Percentiles rank a stretch among this genome's conserved stretches.
These are phyloP conservation scores for Pistacia atlantica DNA, from an alignment of 345 rosid genomes.

Conservation along the genomic window DNA sequence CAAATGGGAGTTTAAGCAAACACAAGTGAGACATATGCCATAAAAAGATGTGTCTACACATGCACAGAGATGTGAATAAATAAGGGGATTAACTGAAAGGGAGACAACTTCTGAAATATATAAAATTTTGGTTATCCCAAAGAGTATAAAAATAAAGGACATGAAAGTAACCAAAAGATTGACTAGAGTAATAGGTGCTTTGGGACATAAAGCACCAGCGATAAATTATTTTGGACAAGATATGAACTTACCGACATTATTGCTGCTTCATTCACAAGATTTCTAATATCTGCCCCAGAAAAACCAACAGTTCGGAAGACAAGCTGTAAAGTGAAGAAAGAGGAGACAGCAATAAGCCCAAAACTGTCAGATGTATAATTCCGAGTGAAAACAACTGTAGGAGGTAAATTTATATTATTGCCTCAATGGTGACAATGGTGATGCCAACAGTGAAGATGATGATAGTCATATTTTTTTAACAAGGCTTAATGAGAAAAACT, in stretches of 20 bases:
- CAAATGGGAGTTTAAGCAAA: neutral
- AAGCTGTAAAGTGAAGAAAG: conserved; percentile 51
- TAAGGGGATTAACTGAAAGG: neutral
- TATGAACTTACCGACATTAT: conserved; percentile 85
- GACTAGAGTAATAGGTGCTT: neutral
- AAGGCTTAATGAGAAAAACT: neutral
- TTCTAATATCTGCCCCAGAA: conserved; percentile 95
- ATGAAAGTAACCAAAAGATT: conserved; percentile 4
- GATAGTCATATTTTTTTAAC: neutral
- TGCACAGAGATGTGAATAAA: neutral
- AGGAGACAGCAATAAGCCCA: conserved; percentile 8
- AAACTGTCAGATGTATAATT: conserved; percentile 6
- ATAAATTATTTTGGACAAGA: neutral
- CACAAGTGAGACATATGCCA: neutral
- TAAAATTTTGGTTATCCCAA: too few relatives aligned
- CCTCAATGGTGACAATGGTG: neutral
- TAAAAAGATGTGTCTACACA: neutral
- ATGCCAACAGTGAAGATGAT: neutral
- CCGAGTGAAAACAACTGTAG: neutral
- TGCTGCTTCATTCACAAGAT: conserved; percentile 97
- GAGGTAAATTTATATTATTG: neutral
- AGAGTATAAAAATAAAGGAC: too few relatives aligned
- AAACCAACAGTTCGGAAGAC: conserved; percentile 94
- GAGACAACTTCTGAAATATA: neutral
- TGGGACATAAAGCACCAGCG: neutral